Evolutionary conservation across 164 flowering plant genomes (phyloP), one percentile per base, ranked within the genome.

Genomic region (Sextonia rubra): DNA sequence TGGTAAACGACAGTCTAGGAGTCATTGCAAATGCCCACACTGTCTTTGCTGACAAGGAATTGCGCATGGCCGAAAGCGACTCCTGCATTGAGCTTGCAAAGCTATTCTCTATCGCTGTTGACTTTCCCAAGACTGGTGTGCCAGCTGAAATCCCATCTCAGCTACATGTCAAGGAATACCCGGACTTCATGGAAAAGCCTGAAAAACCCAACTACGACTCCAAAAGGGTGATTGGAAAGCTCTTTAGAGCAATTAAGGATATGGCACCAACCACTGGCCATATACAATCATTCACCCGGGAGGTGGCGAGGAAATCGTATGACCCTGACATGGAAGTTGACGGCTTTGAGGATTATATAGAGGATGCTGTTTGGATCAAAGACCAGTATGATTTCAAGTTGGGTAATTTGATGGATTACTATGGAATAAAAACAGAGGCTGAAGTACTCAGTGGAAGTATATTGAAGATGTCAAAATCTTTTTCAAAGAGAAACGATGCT

Each of bases 171-270:
- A 86, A 83, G 77, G 86, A 84, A 60, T 94, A 79, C 72, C 97
- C 98, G 23, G 97, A 94, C 77, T 94, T 92, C 85, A 94, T 90
- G 94, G 97, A 94, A 25, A 94, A 92, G 81, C 88, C 77, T 2
- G 92, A 90, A 79, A 90, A 82, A 75, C 75, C 86, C 18, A 89
- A 86, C 20, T 94, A 94, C 69, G 77, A 73, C 60, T 94, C 98
- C 3, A 44, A 55, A 0, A 37, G 71, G 49, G 81, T 81, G 65
- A 74, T 81, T 56, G 79, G 83, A n/a, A 81, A 81, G 58, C 81
- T 81, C 22, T 92, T 81, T 76, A 80, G 94, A 25, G 88, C 79
- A 37, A 91, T 94, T 64, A 92, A 83, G 71, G 85, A 83, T 62
- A 77, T 82, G 25, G 77, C 84, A 24, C 80, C 85, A 18, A 60